These are phyloP conservation scores for Verbena officinalis DNA, from an alignment of 257 asterid genomes.

Conservation along the genomic window DNA sequence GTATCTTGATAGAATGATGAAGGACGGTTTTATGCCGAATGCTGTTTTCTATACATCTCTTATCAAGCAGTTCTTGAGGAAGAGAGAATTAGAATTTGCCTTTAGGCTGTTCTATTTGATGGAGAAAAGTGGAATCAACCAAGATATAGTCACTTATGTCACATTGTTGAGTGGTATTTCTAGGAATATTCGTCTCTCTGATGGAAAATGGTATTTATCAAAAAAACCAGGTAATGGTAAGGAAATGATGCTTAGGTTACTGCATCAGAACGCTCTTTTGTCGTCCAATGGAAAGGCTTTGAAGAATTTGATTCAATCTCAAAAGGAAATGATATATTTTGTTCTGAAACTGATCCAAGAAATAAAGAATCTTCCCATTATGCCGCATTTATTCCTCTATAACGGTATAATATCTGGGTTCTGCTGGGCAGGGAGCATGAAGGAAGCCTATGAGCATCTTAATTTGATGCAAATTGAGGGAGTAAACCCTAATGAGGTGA, in stretches of 20 bases:
- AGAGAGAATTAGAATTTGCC: constrained; percentile 52
- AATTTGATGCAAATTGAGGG: constrained; percentile 46
- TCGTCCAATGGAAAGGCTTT: constrained; percentile 24
- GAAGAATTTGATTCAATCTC: constrained; percentile 35
- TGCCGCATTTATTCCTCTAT: constrained; percentile 53
- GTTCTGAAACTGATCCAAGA: constrained; percentile 40
- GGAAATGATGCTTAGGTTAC: constrained; percentile 47
- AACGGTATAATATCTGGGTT: constrained; percentile 50
- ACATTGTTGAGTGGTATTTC: constrained; percentile 55
- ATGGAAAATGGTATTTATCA: constrained; percentile 37
- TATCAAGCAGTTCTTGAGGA: constrained; percentile 57
- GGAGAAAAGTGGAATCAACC: constrained; percentile 54
- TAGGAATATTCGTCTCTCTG: constrained; percentile 43
- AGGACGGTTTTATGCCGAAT: constrained; percentile 61
- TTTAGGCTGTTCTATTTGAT: constrained; percentile 58
- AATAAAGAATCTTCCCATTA: constrained; percentile 17
- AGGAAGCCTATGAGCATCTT: constrained; percentile 54
- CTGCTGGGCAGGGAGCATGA: constrained; percentile 50
- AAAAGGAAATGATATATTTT: constrained; percentile 38
- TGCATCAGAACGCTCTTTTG: constrained; percentile 32
- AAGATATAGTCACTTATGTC: constrained; percentile 50
- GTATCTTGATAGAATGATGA: constrained; percentile 60
- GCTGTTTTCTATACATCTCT: constrained; percentile 59
- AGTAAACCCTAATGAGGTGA: constrained; percentile 61
- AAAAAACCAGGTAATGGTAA: constrained; percentile 35